A percentile compares a stretch with the other conserved stretches of the same genome.
These are phyloP conservation scores for Filobasidium wieringae DNA, from an alignment of 768 basidiomycete species.

Conservation along the genomic window DNA sequence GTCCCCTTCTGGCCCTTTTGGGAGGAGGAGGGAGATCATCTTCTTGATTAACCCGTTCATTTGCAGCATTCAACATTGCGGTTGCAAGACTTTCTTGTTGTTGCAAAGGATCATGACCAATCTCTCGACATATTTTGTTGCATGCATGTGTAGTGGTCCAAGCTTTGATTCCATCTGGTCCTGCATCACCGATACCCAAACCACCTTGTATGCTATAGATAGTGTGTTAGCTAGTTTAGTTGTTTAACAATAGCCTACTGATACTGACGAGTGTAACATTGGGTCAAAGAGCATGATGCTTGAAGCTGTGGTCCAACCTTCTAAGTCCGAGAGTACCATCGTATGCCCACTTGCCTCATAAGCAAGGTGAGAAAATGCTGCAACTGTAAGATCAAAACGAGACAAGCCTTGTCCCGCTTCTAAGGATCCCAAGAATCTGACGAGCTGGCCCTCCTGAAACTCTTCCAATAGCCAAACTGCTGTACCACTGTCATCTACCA, in stretches of 20 bases:
- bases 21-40: too few species aligned
- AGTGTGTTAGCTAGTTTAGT: neutral
- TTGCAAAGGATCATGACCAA: neutral
- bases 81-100: neutral
- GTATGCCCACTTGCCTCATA: neutral
- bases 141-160: neutral
- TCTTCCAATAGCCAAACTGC: neutral
- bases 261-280: neutral
- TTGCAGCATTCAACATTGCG: neutral
- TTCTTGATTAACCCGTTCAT: neutral
- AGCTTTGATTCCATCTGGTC: neutral
- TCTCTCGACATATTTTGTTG: neutral
- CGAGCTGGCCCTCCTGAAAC: neutral
- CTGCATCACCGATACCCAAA: neutral
- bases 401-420: neutral
- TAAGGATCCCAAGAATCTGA: neutral
- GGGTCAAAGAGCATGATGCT: neutral
- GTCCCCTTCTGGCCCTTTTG: too few species aligned
- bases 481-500: too few species aligned
- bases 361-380: neutral
- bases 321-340: neutral
- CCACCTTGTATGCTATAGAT: neutral
- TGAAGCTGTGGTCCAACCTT: neutral
- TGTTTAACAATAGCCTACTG: neutral
- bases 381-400: neutral